These are phyloP conservation scores for Cymbopogon citratus DNA, from an alignment of 176 grass and related monocot genomes.

Conservation along the genomic window DNA sequence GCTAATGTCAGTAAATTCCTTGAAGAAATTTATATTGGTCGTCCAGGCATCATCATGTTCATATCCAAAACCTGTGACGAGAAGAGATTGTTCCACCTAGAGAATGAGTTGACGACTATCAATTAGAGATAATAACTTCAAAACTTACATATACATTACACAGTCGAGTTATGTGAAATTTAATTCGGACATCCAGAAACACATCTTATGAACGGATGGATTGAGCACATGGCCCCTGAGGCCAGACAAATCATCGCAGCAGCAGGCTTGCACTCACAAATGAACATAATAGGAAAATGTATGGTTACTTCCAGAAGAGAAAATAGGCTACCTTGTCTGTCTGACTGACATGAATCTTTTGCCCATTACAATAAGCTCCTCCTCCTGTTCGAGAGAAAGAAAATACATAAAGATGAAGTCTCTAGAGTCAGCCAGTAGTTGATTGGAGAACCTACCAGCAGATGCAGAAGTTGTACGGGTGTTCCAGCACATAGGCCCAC, in stretches of 20 bases:
- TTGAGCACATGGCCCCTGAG: no score
- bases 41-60: slow-evolving; percentile 96
- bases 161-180: neutral
- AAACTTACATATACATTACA: neutral
- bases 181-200: slow-evolving; percentile 17
- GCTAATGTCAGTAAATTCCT: slow-evolving; percentile 95
- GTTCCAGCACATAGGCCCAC: slow-evolving; percentile 94
- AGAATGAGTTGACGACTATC: slow-evolving; percentile 15
- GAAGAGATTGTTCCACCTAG: slow-evolving; percentile 94
- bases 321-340: slow-evolving; percentile 62
- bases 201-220: slow-evolving; percentile 1
- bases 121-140: slow-evolving; percentile 17
- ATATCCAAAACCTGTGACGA: slow-evolving; percentile 98
- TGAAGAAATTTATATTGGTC: slow-evolving; percentile 93
- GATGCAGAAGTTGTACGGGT: slow-evolving; percentile 84
- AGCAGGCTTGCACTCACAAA: neutral
- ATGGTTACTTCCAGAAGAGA: slow-evolving; percentile 7
- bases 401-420: slow-evolving; percentile 6
- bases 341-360: slow-evolving; percentile 90
- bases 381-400: slow-evolving; percentile 51
- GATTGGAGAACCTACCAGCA: slow-evolving; percentile 50
- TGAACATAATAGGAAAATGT: neutral
- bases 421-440: neutral
- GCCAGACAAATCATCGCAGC: neutral
- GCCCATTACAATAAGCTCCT: slow-evolving; percentile 93